Conservation (phyloP, 192 early-diverging fungal species). For the Dispira parvispora region DNA sequence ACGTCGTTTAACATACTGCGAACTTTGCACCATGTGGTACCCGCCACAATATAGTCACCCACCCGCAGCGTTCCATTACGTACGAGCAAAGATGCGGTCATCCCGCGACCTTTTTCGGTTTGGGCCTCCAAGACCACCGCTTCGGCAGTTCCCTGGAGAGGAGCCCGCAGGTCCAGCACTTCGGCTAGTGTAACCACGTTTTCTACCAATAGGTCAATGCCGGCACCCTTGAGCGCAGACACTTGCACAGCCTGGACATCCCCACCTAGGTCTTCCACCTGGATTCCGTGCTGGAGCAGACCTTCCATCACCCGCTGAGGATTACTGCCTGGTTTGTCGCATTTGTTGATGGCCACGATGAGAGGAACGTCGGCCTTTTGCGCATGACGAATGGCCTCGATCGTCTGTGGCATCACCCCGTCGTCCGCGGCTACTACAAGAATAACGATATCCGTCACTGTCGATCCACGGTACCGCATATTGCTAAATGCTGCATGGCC, state of each 20-base stretch:
- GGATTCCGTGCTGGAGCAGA: constrained; percentile 59
- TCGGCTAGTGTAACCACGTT: constrained; percentile 75
- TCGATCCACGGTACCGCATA: constrained; percentile 87
- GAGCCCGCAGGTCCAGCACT: constrained; percentile 73
- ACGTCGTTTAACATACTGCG: constrained; percentile 66
- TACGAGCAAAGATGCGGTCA: constrained; percentile 62
- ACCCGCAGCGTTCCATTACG: constrained; percentile 70
- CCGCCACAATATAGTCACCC: constrained; percentile 70
- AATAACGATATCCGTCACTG: constrained; percentile 88
- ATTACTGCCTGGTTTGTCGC: constrained; percentile 76
- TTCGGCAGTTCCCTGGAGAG: constrained; percentile 57
- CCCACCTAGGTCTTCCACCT: constrained; percentile 84
- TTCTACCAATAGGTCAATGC: constrained; percentile 78
- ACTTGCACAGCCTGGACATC: constrained; percentile 82
- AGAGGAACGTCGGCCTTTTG: constrained; percentile 70
- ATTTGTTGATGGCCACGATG: constrained; percentile 96
- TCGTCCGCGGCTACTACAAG: constrained; percentile 96
- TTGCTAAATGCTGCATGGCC: constrained; percentile 91
- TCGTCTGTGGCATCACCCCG: constrained; percentile 96
- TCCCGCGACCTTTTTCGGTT: constrained; percentile 65
- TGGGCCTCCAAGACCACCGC: constrained; percentile 79
- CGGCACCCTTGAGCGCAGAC: constrained; percentile 73
- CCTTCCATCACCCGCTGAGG: constrained; percentile 39
- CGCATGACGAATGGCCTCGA: constrained; percentile 88
- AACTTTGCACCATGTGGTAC: constrained; percentile 75